Base-by-base conservation (phyloP, 1,284 basidiomycete genomes). In the Cutaneotrichosporon cavernicola region DNA sequence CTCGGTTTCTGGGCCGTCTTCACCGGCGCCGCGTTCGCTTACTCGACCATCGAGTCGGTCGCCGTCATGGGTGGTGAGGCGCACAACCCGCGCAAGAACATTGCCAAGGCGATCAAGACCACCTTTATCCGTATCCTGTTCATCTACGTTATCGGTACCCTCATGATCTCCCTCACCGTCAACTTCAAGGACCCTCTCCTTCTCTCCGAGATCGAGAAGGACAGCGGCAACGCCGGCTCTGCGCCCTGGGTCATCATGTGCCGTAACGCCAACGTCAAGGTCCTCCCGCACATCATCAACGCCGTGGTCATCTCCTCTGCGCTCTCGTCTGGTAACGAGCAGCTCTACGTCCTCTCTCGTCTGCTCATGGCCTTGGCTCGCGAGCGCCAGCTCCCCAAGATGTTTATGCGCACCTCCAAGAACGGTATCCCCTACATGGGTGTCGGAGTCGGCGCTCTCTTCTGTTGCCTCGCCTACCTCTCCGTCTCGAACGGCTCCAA, bases 191-290 rank as follows among this genome's bases (percentile, higher is more conserved):
- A 69, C 46, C 58, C 82, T 77, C 16, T 72, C 72, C 66, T 68
- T 11, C 75, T 84, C 40, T 70, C 78, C 0, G 77, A 84, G 21
- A 84, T 93, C 26, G 79, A 85, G 65, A 81, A 89, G 56, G 75
- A 74, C 58, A 26, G 38, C 2, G 61, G 58, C 36, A 88, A 85
- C 36, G 90, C 90, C 56, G 85, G 86, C 5, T 85, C 86, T 2
- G 90, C 89, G 11, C 91, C 91, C 0, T 92, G 91, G 76, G 90
- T 92, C 66, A 89, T 92, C 69, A 89, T 76, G 59, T 76, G 76
- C 68, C 72, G 85, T 68, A 84, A 82, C 50, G 87, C 90, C 2
- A 87, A 89, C 36, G 92, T 93, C 79, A 86, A 86, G 69, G 84
- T 82, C 8, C 81, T 93, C 1, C 91, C 91, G 2, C 85, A 85